phyloP scores from a whole-genome alignment of 129 eudicot genomes.

The Chrysanthemum lavandulifolium region DNA sequence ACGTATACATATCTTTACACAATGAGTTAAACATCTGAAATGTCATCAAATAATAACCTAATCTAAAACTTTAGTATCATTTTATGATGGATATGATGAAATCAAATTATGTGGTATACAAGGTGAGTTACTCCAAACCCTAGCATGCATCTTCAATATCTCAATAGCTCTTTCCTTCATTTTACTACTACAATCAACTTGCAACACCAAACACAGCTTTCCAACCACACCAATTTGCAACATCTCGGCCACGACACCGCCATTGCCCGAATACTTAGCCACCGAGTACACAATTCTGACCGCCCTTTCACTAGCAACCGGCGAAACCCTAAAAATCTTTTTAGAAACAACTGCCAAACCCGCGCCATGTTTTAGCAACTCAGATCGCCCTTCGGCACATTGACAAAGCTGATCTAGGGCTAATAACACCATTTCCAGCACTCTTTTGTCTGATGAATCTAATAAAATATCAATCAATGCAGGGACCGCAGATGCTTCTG shows the following conservation, averaged over 20 bases:
- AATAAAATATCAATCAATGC: constrained; percentile 40
- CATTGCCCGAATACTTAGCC: constrained; percentile 43
- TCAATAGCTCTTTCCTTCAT: constrained; percentile 62
- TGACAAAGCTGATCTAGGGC: constrained; percentile 49
- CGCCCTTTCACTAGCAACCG: constrained; percentile 53
- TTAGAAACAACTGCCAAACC: constrained; percentile 71
- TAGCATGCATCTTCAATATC: constrained; percentile 56
- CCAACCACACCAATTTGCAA: constrained; percentile 60
- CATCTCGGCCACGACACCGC: constrained; percentile 54
- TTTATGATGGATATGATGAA: constrained; percentile 49
- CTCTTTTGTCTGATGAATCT: constrained; percentile 42
- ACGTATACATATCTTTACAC: constrained; percentile 10
- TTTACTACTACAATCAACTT: constrained; percentile 53
- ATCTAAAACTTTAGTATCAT: not conserved
- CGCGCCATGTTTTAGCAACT: constrained; percentile 52
- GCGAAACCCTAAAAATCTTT: constrained; percentile 60
- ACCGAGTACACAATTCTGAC: constrained; percentile 55
- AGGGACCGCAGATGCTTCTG: constrained; percentile 44
- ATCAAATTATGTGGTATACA: constrained; percentile 42
- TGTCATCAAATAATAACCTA: constrained; percentile 18
- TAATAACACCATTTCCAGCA: constrained; percentile 46
- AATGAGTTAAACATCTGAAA: constrained; percentile 16
- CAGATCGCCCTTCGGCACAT: constrained; percentile 70
- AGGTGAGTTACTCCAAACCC: constrained; percentile 57
- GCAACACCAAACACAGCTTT: constrained; percentile 63